phyloP scores from a whole-genome alignment of 306 rosid species.

The Echinosophora koreensis region DNA sequence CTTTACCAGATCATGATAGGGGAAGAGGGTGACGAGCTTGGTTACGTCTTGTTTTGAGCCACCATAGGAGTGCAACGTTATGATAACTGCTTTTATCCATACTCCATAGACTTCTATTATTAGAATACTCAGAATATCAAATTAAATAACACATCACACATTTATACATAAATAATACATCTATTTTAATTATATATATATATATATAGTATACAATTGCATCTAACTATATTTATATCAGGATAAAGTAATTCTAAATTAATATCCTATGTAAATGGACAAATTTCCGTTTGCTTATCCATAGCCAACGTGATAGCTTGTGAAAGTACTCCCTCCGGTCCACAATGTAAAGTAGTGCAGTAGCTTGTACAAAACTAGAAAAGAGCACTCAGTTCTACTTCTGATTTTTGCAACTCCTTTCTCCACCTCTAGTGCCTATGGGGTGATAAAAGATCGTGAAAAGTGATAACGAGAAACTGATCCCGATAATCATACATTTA shows the following conservation, averaged over 20 bases:
- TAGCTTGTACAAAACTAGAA: not conserved
- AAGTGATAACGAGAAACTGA: not conserved
- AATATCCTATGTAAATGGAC: no score
- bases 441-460: not conserved
- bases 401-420: not conserved
- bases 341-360: no score
- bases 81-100: constrained; percentile 51
- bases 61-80: constrained; percentile 29
- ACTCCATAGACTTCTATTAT: constrained; percentile 37
- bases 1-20: constrained; percentile 33
- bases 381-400: constrained; percentile 6
- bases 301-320: constrained; percentile 35
- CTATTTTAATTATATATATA: no score
- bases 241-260: no score
- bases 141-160: no score
- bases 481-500: not conserved
- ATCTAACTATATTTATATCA: no score
- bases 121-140: no score
- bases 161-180: no score
- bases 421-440: not conserved
- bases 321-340: no score
- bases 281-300: constrained; percentile 8
- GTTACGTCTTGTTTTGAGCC: constrained; percentile 47
- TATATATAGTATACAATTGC: no score
- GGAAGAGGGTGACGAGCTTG: constrained; percentile 35